Conservation (phyloP, 1,139 yeast genomes). For the Yamadazyma pseudoaaseri region DNA sequence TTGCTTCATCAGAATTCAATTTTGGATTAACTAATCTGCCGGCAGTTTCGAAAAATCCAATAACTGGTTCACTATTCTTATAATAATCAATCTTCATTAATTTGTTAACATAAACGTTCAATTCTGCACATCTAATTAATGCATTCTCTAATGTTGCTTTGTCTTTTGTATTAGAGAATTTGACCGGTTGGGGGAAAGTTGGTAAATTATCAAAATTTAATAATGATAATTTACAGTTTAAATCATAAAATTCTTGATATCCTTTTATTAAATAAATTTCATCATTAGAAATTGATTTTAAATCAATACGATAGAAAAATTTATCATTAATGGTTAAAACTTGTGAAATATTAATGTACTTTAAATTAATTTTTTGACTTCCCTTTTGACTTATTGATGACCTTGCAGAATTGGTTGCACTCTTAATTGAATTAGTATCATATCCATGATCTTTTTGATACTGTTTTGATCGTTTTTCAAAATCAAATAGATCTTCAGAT, state of each 20-base stretch:
- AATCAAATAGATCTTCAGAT: conserved; percentile 15
- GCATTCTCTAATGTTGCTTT: conserved; percentile 20
- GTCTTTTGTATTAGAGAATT: conserved; percentile 14
- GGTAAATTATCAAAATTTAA: conserved; percentile 25
- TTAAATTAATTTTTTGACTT: conserved; percentile 21
- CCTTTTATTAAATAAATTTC: conserved; percentile 33
- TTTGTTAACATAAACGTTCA: conserved; percentile 33
- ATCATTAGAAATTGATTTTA: conserved; percentile 31
- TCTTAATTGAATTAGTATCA: background rate
- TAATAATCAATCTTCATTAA: conserved; percentile 18
- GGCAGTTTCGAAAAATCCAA: conserved; percentile 14
- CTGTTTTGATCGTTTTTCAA: conserved; percentile 9
- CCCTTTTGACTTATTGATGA: background rate
- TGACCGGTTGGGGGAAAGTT: conserved; percentile 38
- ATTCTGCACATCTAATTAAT: conserved; percentile 29
- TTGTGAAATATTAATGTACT: conserved; percentile 31
- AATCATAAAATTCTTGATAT: conserved; percentile 45
- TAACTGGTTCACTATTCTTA: conserved; percentile 17
- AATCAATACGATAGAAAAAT: conserved; percentile 45
- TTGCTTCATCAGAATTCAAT: conserved; percentile 15
- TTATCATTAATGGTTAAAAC: conserved; percentile 35
- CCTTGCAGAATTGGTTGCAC: background rate
- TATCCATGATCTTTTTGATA: background rate
- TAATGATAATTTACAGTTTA: conserved; percentile 26
- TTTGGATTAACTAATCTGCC: conserved; percentile 9